Conservation (phyloP, 208 protist genomes). For the Blastocrithidia nonstop region DNA sequence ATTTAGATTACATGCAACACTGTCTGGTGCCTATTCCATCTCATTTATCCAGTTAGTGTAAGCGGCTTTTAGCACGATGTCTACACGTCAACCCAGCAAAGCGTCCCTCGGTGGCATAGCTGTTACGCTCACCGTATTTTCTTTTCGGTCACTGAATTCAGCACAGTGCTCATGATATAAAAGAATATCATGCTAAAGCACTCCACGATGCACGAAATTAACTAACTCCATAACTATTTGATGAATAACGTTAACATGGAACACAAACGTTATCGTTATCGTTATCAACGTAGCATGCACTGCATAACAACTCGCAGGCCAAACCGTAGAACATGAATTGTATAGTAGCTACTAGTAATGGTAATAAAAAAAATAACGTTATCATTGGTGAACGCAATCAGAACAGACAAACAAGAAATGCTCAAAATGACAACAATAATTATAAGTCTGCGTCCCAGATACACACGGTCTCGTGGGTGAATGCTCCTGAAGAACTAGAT, state of each 20-base stretch:
- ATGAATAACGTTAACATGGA: too few relatives aligned
- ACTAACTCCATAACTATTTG: too few relatives aligned
- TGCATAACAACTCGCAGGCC: too few relatives aligned
- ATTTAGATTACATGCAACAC: too few relatives aligned
- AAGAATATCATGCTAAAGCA: neutral
- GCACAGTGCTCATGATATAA: slow-evolving; percentile 6
- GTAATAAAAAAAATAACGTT: too few relatives aligned
- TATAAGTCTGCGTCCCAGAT: neutral
- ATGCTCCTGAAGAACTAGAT: too few relatives aligned
- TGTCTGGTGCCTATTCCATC: slow-evolving; percentile 24
- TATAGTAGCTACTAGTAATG: too few relatives aligned
- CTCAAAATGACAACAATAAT: neutral
- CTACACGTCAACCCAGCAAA: slow-evolving; percentile 21
- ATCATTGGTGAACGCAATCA: slow-evolving; percentile 1
- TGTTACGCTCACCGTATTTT: slow-evolving; percentile 54
- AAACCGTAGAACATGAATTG: too few relatives aligned
- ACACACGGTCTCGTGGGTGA: too few relatives aligned
- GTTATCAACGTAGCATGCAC: too few relatives aligned
- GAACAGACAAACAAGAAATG: neutral
- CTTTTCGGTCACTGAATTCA: slow-evolving; percentile 50
- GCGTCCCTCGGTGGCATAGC: slow-evolving; percentile 47
- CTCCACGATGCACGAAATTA: too few relatives aligned
- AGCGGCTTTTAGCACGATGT: slow-evolving; percentile 44
- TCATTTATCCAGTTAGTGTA: slow-evolving; percentile 47
- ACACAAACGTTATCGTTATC: too few relatives aligned